Evolutionary conservation across 495 filamentous ascomycete genomes (phyloP).

Genomic region (Massariosphaeria phaeospora): DNA sequence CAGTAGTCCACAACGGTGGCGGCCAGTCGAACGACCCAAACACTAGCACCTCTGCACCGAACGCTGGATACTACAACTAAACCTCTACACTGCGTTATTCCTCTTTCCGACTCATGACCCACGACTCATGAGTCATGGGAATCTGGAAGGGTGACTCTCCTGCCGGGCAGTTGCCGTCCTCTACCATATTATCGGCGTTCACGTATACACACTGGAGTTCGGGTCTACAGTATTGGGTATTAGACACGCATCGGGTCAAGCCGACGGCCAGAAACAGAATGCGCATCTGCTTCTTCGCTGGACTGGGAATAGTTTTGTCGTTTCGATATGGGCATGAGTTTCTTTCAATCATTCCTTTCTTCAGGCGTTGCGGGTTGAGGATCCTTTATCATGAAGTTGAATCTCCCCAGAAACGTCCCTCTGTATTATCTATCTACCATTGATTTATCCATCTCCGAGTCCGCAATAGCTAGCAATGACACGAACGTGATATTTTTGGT

Average conservation of each 20-base stretch:
- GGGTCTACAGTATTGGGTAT: background rate
- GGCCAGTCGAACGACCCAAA: conserved; percentile 29
- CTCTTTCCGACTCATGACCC: too few relatives aligned
- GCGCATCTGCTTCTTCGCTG: background rate
- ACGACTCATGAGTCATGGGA: conserved; percentile 5
- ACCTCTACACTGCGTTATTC: background rate
- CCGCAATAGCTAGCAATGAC: too few relatives aligned
- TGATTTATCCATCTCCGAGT: background rate
- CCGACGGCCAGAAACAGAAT: background rate
- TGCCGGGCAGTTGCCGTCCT: background rate
- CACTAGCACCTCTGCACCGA: conserved; percentile 25
- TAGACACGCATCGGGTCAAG: background rate
- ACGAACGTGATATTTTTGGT: too few relatives aligned
- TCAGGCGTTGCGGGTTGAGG: background rate
- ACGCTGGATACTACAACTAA: conserved; percentile 30
- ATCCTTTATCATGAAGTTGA: background rate
- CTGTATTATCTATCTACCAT: background rate
- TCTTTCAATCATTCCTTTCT: background rate
- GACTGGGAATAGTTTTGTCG: too few relatives aligned
- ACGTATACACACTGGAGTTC: background rate
- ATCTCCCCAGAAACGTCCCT: background rate
- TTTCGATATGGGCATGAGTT: background rate
- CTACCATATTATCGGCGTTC: background rate
- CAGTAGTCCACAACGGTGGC: conserved; percentile 30
- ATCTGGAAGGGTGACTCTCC: background rate